Base-by-base conservation (phyloP, 176 grass and related monocot species). In the Carex parvula region DNA sequence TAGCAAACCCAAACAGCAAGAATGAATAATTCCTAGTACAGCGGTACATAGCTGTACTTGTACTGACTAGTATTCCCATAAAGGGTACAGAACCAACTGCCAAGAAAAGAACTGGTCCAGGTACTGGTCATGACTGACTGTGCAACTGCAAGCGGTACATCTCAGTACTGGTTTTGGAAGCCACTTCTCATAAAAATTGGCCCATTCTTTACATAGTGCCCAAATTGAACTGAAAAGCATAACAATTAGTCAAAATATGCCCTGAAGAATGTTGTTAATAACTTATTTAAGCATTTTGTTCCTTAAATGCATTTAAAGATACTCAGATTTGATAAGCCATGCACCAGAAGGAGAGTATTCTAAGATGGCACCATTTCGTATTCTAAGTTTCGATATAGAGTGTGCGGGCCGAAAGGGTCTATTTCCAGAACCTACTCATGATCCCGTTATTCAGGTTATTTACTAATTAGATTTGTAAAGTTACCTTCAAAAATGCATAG, bases 381-480 rank as follows among this genome's bases (percentile, higher is more conserved):
- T 95, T 86, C 86, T 95, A 90, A 95, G 96, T 89, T 98, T 98
- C 84, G 96, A 98, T 87, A 98, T 98, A 76, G 96, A 98, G 84
- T 98, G 96, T 88, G 93, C 91, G 3, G 91, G 96, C 59, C 96
- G 93, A 86, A 98, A 98, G 93, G 93, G 96, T 33, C 92, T 89
- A 80, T 98, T 98, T 85, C 96, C 93, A 77, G 96, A 98, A 82
- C 93, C 96, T 90, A 95, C 86, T 89, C 91, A 98, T 90, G 96
- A 98, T 85, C 96, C 96, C 81, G 89, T 98, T 77, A 98, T 98
- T 90, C 96, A 98, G 96, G 96, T 98, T 80, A 86, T 41, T 85
- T 86, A 84, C 55, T 75, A 82, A 58, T 62, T 66, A 61, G 57
- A 52, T 85, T 41, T 72, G 1, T 15, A 48, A 79, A 16, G 39